Evolutionary conservation across 2,329 filamentous ascomycete species (phyloP).

Genomic region (Paraphaeosphaeria minitans): DNA sequence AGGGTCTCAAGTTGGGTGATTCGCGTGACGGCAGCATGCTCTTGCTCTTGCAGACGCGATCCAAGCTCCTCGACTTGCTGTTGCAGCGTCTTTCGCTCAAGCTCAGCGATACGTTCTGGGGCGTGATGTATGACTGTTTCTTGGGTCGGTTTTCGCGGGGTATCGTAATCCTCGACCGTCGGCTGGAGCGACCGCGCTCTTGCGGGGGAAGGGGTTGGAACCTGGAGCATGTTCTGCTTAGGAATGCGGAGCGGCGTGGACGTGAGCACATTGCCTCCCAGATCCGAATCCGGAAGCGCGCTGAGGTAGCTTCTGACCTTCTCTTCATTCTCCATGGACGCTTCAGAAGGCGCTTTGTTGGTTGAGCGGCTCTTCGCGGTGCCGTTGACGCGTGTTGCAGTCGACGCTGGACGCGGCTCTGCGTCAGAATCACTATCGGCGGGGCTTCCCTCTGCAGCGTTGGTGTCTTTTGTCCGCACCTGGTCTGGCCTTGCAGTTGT

Average conservation of each 20-base stretch:
- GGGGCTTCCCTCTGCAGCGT: constrained; percentile 23
- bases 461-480: constrained; percentile 26
- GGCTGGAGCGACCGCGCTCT: constrained; percentile 41
- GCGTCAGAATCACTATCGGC: constrained; percentile 7
- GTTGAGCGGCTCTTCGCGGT: constrained; percentile 27
- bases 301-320: constrained; percentile 47
- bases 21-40: constrained; percentile 33
- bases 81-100: constrained; percentile 19
- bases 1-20: constrained; percentile 44
- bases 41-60: constrained; percentile 33
- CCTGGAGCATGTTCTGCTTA: constrained; percentile 34
- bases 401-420: constrained; percentile 21
- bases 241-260: constrained; percentile 34
- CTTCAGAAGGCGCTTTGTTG: constrained; percentile 32
- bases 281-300: constrained; percentile 43
- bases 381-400: constrained; percentile 31
- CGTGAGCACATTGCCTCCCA: constrained; percentile 29
- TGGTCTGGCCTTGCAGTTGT: constrained; percentile 26
- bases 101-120: constrained; percentile 19
- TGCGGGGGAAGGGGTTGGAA: constrained; percentile 30
- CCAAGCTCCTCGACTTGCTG: constrained; percentile 32
- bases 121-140: constrained; percentile 43
- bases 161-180: constrained; percentile 45
- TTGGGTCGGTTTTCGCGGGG: constrained; percentile 42
- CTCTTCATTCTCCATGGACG: constrained; percentile 46